Evolutionary conservation across 2,329 filamentous ascomycete genomes (phyloP).

Genomic region (Talaromyces sp.): DNA sequence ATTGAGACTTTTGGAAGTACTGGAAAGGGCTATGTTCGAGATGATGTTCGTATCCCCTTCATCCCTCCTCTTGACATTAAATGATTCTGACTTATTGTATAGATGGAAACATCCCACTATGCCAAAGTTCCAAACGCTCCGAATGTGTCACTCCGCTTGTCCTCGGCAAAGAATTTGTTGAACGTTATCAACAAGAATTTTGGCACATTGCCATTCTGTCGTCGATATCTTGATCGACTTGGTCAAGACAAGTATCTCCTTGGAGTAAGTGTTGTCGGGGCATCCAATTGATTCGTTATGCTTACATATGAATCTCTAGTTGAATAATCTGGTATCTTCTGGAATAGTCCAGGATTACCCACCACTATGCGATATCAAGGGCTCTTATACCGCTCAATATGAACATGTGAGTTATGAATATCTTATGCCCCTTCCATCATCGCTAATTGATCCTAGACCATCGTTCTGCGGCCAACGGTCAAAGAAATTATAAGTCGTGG

Average conservation of each 20-base stretch:
- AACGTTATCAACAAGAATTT: conserved; percentile 96
- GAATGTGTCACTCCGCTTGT: conserved; percentile 72
- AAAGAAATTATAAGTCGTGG: conserved; percentile 87
- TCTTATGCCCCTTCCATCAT: background rate
- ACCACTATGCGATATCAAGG: conserved; percentile 86
- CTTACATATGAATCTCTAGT: conserved; percentile 48
- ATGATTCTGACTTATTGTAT: conserved; percentile 2
- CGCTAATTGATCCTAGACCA: conserved; percentile 54
- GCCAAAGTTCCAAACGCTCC: conserved; percentile 70
- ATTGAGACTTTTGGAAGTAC: conserved; percentile 96
- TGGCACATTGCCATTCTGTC: conserved; percentile 85
- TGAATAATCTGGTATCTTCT: conserved; percentile 79
- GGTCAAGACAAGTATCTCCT: conserved; percentile 93
- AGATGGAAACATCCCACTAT: conserved; percentile 84
- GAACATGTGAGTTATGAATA: conserved; percentile 71
- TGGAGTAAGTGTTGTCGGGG: conserved; percentile 60
- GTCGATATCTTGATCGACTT: conserved; percentile 86
- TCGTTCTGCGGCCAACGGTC: conserved; percentile 72
- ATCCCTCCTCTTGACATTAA: background rate
- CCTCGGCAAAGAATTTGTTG: conserved; percentile 80
- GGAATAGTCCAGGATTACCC: conserved; percentile 90
- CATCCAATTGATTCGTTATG: background rate
- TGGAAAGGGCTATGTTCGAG: conserved; percentile 80
- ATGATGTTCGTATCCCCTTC: conserved; percentile 63
- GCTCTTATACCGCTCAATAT: conserved; percentile 89